Percentiles rank a stretch among this genome's conserved stretches.
These are phyloP conservation scores for Podospora australis DNA, from an alignment of 495 filamentous ascomycete species.

Conservation along the genomic window DNA sequence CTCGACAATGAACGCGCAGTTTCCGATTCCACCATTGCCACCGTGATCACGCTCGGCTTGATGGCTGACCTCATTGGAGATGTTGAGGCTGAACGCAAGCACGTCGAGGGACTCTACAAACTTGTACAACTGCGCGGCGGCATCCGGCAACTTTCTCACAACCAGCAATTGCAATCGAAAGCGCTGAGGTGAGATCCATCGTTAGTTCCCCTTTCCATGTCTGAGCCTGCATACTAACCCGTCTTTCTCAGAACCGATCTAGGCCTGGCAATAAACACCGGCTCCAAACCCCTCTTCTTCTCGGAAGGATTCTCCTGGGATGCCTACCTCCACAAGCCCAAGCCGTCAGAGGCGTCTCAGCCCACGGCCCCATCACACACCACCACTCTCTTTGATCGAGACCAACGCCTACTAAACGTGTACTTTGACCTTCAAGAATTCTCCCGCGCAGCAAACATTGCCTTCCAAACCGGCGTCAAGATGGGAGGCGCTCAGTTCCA, in stretches of 20 bases:
- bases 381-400: background rate
- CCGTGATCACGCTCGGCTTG: conserved; percentile 24
- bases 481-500: conserved; percentile 6
- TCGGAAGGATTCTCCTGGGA: conserved; percentile 9
- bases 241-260: conserved; percentile 2
- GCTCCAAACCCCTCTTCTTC: conserved; percentile 9
- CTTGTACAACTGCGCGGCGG: conserved; percentile 35
- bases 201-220: background rate
- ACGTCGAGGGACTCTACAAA: conserved; percentile 29
- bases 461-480: conserved; percentile 7
- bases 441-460: conserved; percentile 8
- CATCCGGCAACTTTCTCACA: conserved; percentile 3
- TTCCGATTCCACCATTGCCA: conserved; percentile 27
- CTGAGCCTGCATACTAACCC: background rate
- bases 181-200: conserved; percentile 17
- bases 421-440: conserved; percentile 14
- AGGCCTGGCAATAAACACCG: conserved; percentile 1
- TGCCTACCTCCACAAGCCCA: background rate
- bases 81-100: conserved; percentile 21
- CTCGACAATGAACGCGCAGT: background rate
- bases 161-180: conserved; percentile 15
- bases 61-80: conserved; percentile 27
- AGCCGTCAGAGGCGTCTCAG: background rate
- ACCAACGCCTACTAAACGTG: conserved; percentile 8
- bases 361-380: background rate